These are phyloP conservation scores for Lepraria neglecta DNA, from an alignment of 495 filamentous ascomycete genomes.

Conservation along the genomic window DNA sequence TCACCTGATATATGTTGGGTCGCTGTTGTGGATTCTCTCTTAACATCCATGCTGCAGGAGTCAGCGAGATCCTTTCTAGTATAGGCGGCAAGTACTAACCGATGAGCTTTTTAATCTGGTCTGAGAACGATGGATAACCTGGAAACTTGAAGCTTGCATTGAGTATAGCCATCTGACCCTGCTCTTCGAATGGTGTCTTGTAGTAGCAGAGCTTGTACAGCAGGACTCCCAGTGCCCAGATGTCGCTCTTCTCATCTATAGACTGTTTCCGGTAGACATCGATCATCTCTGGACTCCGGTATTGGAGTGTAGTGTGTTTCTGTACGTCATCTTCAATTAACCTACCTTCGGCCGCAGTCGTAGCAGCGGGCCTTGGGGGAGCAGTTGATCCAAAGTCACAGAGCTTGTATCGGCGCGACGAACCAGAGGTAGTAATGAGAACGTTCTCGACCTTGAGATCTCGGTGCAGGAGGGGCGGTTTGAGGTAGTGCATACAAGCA, in stretches of 20 bases:
- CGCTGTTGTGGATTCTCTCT: conserved; percentile 73
- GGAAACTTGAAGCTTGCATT: conserved; percentile 95
- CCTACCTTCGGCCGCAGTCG: conserved; percentile 75
- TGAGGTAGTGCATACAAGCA: conserved; percentile 98
- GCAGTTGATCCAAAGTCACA: conserved; percentile 97
- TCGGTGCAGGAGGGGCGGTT: conserved; percentile 84
- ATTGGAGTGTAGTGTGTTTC: conserved; percentile 93
- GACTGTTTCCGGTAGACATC: conserved; percentile 94
- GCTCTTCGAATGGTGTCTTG: conserved; percentile 96
- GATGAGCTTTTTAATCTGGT: conserved; percentile 84
- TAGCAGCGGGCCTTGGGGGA: conserved; percentile 74
- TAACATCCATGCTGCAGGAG: conserved; percentile 73
- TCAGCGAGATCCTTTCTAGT: conserved; percentile 14
- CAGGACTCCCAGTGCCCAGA: conserved; percentile 93
- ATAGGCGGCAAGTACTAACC: conserved; percentile 48
- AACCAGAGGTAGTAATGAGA: conserved; percentile 65
- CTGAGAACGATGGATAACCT: conserved; percentile 78
- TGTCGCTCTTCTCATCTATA: conserved; percentile 98
- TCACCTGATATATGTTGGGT: conserved; percentile 89
- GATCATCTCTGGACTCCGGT: conserved; percentile 97
- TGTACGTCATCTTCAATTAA: conserved; percentile 95
- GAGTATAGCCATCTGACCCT: conserved; percentile 95
- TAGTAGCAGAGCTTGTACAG: conserved; percentile 99
- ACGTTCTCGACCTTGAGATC: conserved; percentile 99
- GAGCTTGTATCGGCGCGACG: conserved; percentile 71